Percentiles rank a stretch among this genome's conserved stretches.
Evolutionary conservation across 2,329 filamentous ascomycete genomes (phyloP).

Genomic region (Celoporthe dispersa): DNA sequence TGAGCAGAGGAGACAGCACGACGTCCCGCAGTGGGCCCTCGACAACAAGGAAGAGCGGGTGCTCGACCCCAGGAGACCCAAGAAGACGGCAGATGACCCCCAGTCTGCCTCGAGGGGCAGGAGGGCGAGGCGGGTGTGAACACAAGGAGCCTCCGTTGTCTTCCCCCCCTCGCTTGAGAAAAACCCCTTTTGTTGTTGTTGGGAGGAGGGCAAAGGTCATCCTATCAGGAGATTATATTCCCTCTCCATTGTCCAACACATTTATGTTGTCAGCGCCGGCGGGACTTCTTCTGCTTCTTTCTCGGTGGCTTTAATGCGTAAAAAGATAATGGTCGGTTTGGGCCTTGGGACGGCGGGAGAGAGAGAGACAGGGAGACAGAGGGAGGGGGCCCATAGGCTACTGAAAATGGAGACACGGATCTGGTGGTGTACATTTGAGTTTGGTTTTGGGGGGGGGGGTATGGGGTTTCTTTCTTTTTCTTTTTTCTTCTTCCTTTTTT

Average conservation of each 20-base stretch:
- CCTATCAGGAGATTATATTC: not conserved
- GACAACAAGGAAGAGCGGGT: conserved; percentile 25
- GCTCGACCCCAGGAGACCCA: conserved; percentile 15
- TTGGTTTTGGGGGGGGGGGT: too few relatives aligned
- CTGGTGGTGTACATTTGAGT: not conserved
- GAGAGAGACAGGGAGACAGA: not conserved
- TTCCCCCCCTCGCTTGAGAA: not conserved
- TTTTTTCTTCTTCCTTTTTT: too few relatives aligned
- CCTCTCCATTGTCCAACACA: not conserved
- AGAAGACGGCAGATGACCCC: not conserved
- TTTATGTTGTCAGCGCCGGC: not conserved
- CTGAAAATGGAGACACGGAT: not conserved
- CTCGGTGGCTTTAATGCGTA: not conserved
- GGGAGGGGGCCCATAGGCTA: not conserved
- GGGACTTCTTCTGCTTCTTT: not conserved
- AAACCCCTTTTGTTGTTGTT: not conserved
- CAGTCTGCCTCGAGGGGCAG: not conserved
- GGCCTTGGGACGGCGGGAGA: not conserved
- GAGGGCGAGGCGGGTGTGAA: not conserved
- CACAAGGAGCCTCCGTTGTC: not conserved
- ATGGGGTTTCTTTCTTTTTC: too few relatives aligned
- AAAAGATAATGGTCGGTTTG: conserved; percentile 2
- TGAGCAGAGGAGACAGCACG: conserved; percentile 22
- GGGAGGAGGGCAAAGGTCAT: not conserved
- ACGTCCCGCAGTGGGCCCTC: conserved; percentile 26